phyloP scores from a whole-genome alignment of 169 alveolate species.

The Toxoplasma gondii region DNA sequence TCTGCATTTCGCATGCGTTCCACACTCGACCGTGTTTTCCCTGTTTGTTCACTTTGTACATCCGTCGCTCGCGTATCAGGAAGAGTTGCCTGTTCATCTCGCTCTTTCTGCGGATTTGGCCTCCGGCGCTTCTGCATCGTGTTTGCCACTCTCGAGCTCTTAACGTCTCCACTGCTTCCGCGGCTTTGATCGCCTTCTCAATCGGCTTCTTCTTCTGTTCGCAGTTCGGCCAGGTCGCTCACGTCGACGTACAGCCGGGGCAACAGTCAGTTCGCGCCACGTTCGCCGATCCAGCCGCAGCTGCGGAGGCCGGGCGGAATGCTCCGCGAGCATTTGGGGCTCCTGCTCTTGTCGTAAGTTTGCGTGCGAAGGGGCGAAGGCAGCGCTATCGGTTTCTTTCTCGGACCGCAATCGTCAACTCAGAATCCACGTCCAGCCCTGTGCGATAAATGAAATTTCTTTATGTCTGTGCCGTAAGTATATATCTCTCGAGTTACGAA shows the following conservation, averaged over 20 bases:
- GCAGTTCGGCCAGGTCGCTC: slow-evolving; percentile 19
- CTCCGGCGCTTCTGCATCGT: not conserved
- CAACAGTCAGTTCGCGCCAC: not conserved
- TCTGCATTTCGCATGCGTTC: not conserved
- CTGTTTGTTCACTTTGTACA: not conserved
- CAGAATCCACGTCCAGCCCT: too few species aligned
- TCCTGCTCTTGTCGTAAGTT: not conserved
- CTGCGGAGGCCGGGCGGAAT: slow-evolving; percentile 16
- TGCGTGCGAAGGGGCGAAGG: not conserved
- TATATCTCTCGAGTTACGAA: too few species aligned
- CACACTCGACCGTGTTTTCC: not conserved
- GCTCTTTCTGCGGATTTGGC: not conserved
- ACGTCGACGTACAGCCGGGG: slow-evolving; percentile 12
- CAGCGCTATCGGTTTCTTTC: too few species aligned
- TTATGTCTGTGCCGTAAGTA: too few species aligned
- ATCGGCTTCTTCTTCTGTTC: too few species aligned
- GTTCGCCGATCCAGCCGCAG: slow-evolving; percentile 24
- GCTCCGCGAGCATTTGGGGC: slow-evolving; percentile 16
- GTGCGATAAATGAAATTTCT: too few species aligned
- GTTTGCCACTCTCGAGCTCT: not conserved
- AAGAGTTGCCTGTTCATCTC: not conserved
- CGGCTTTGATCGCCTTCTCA: too few species aligned
- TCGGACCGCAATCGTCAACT: too few species aligned
- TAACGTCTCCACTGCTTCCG: not conserved
- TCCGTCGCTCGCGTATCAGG: not conserved